phyloP scores from a whole-genome alignment of 495 filamentous ascomycete genomes.

The Polyplosphaeria fusca region DNA sequence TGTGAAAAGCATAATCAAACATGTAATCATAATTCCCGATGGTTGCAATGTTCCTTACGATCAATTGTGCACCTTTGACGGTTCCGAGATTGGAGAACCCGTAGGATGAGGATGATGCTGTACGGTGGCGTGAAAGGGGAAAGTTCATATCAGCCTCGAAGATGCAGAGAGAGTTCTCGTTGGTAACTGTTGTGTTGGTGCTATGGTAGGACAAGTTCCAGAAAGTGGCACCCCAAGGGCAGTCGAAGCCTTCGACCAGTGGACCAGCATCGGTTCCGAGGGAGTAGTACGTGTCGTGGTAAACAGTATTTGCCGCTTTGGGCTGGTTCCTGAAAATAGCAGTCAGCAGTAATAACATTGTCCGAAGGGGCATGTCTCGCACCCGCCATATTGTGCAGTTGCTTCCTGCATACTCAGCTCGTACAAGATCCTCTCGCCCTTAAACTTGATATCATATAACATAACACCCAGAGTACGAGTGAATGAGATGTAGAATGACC shows the following conservation, averaged over 20 bases:
- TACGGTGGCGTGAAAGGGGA: slow-evolving; percentile 18
- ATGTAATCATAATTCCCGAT: slow-evolving; percentile 33
- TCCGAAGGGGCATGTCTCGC: too few species aligned
- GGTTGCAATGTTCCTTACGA: slow-evolving; percentile 22
- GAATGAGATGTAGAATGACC: slow-evolving; percentile 25
- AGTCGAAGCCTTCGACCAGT: slow-evolving; percentile 26
- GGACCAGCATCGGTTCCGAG: slow-evolving; percentile 14
- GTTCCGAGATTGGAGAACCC: slow-evolving; percentile 21
- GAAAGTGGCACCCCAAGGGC: slow-evolving; percentile 17
- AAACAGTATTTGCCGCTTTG: slow-evolving; percentile 25
- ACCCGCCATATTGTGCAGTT: too few species aligned
- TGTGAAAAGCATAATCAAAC: slow-evolving; percentile 28
- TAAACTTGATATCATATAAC: slow-evolving; percentile 32
- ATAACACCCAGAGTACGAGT: slow-evolving; percentile 19
- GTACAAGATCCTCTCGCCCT: slow-evolving; percentile 28
- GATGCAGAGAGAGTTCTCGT: slow-evolving; percentile 20
- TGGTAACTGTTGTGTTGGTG: slow-evolving; percentile 9
- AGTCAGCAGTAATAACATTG: too few species aligned
- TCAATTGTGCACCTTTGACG: slow-evolving; percentile 19
- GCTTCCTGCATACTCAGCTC: slow-evolving; percentile 33
- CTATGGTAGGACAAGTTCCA: slow-evolving; percentile 13
- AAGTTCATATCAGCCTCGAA: slow-evolving; percentile 26
- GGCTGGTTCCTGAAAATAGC: slow-evolving; percentile 29
- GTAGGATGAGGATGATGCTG: slow-evolving; percentile 10
- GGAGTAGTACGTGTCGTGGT: slow-evolving; percentile 25